A percentile compares a stretch with the other conserved stretches of the same genome.
These are phyloP conservation scores for Phytophthora podocarpi DNA, from an alignment of 352 stramenopile genomes.

Conservation along the genomic window DNA sequence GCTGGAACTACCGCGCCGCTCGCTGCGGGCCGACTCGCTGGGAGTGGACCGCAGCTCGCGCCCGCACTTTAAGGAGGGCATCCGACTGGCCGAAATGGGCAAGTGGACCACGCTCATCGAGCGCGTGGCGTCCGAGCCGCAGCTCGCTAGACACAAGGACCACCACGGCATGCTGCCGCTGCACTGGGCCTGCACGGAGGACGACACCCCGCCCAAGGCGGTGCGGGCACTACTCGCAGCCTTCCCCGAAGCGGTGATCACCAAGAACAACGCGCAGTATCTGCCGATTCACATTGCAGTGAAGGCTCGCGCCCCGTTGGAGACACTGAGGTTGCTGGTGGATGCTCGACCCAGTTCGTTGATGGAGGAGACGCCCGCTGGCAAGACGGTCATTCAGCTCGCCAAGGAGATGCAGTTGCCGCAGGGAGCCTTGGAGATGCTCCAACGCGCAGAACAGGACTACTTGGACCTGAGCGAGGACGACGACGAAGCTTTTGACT, in stretches of 20 bases:
- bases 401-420: conserved; percentile 61
- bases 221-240: conserved; percentile 68
- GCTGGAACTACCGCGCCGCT: conserved; percentile 19
- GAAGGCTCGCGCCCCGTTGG: conserved; percentile 51
- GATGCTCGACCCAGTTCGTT: conserved; percentile 70
- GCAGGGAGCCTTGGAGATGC: conserved; percentile 52
- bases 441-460: conserved; percentile 71
- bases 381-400: conserved; percentile 74
- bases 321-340: conserved; percentile 65
- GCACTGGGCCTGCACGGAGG: conserved; percentile 85
- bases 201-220: conserved; percentile 68
- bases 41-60: conserved; percentile 44
- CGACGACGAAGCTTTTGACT: conserved; percentile 64
- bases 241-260: conserved; percentile 78
- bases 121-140: conserved; percentile 56
- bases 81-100: conserved; percentile 82
- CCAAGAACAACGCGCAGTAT: conserved; percentile 84
- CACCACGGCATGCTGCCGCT: conserved; percentile 86
- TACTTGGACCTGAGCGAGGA: conserved; percentile 71
- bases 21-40: conserved; percentile 29
- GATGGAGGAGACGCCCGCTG: conserved; percentile 69
- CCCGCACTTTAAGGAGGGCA: conserved; percentile 82
- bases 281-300: conserved; percentile 86
- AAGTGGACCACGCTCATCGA: conserved; percentile 74
- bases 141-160: conserved; percentile 79